Conservation (phyloP, 139 green algal species). For the Chlamydomonas sp. region DNA sequence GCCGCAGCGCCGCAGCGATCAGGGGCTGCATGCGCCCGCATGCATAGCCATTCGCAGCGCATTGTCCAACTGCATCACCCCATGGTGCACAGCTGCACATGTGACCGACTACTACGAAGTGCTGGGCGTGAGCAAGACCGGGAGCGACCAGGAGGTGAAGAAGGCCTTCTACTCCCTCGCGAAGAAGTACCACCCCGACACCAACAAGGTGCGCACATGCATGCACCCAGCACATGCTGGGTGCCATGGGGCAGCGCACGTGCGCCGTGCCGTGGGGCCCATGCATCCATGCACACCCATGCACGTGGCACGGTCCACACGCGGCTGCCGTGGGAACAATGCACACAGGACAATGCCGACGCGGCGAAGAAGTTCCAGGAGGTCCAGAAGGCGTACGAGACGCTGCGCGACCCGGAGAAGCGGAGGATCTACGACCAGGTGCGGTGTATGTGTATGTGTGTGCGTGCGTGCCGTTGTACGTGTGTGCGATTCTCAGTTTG, state of each 20-base stretch:
- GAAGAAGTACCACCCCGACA: constrained; percentile 89
- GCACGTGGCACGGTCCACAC: too few species aligned
- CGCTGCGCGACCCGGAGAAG: constrained; percentile 76
- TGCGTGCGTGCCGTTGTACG: neutral
- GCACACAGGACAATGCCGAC: constrained; percentile 65
- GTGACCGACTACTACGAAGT: constrained; percentile 86
- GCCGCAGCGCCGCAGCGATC: too few species aligned
- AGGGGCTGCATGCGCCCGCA: too few species aligned
- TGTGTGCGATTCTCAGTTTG: neutral
- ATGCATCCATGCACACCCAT: too few species aligned
- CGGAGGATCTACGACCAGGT: constrained; percentile 65
- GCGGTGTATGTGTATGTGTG: constrained; percentile 2
- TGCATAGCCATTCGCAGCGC: too few species aligned
- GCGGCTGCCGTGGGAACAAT: too few species aligned
- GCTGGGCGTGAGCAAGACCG: constrained; percentile 51
- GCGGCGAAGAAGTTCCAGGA: constrained; percentile 80
- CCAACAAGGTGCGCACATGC: constrained; percentile 70
- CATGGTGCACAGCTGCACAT: too few species aligned
- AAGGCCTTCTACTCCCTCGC: constrained; percentile 83
- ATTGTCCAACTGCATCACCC: too few species aligned
- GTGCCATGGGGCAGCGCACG: neutral
- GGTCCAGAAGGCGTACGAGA: constrained; percentile 81
- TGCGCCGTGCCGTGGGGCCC: too few species aligned
- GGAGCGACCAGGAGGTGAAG: constrained; percentile 82
- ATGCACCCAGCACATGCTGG: neutral